Base-by-base conservation (phyloP, 805 yeast genomes). In the Candida chauliodis region DNA sequence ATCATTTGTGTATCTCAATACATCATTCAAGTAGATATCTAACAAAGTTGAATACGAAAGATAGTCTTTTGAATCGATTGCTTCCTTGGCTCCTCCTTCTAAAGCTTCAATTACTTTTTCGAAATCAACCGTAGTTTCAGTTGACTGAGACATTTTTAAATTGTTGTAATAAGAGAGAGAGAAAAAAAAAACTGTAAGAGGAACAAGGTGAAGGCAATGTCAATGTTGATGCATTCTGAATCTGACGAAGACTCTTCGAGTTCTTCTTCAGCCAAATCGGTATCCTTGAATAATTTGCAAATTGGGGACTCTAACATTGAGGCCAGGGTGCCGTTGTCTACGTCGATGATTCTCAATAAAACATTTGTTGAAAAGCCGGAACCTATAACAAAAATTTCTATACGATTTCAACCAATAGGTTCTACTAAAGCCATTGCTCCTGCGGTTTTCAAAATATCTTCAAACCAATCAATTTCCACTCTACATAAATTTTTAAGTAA, bases 21-120 rank as follows among this genome's bases (percentile, higher is more conserved):
- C 76, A 19, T 78, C 76, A 8, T 55, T 45, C 23, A 84, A 53
- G 48, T 79, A 71, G 23, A 80, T 60, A 38, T 86, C 95, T 24
- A 86, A 52, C 14, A 85, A 61, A 0, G 95, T 84, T n/a, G 85
- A 75, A 51, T 79, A 85, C 3, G 88, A 73, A 17, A 86, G 56
- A 52, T 65, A 85, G 57, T 86, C 95, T 7, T 71, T 62, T 6
- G 78, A 58, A 33, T 72, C 73, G 20, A 53, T 42, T 14, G 66
- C 64, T 19, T 67, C 72, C 7, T 46, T 30, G 8, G 66, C 62
- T 3, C 68, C 70, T 5, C 41, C 37, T 15, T 54, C 50, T 19
- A 67, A 49, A 33, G 49, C 50, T 22, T 49, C 51, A n/a, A 66
- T 40, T 3, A 64, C 47, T 15, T 46, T 45, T 8, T 53, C 59